Percentiles rank a stretch among this genome's conserved stretches.
phyloP scores from a whole-genome alignment of 495 filamentous ascomycete genomes.

The Aspergillus carlsbadensis region DNA sequence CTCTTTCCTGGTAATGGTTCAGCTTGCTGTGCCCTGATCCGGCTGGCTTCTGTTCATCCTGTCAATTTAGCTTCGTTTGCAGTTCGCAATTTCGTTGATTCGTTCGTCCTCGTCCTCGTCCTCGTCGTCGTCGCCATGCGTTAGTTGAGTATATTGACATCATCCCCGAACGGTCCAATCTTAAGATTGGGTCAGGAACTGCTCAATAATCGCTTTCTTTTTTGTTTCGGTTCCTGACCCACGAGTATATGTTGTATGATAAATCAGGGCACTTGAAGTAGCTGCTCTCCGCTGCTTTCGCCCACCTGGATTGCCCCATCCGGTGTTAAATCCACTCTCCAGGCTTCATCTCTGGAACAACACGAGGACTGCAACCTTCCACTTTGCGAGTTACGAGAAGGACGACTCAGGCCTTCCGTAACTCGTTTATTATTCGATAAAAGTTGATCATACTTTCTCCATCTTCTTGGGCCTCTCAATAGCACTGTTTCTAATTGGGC shows the following conservation, averaged over 20 bases:
- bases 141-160: not conserved
- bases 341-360: not conserved
- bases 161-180: not conserved
- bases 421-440: not conserved
- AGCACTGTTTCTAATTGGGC: constrained; percentile 4
- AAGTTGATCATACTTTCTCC: not conserved
- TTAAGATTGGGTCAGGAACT: not conserved
- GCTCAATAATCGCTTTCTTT: constrained; percentile 9
- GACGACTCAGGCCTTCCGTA: no score
- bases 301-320: constrained; percentile 10
- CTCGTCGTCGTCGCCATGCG: no score
- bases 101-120: not conserved
- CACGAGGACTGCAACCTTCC: not conserved
- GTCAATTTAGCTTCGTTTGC: not conserved
- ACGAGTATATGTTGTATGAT: not conserved
- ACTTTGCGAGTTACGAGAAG: not conserved
- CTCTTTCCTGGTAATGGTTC: not conserved
- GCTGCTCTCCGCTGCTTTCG: constrained; percentile 6
- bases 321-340: constrained; percentile 2
- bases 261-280: not conserved
- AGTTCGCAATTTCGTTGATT: not conserved
- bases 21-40: not conserved
- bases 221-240: no score
- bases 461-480: not conserved
- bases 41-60: not conserved